These are phyloP conservation scores for Euphorbia tirucalli DNA, from an alignment of 345 rosid species.

Conservation along the genomic window DNA sequence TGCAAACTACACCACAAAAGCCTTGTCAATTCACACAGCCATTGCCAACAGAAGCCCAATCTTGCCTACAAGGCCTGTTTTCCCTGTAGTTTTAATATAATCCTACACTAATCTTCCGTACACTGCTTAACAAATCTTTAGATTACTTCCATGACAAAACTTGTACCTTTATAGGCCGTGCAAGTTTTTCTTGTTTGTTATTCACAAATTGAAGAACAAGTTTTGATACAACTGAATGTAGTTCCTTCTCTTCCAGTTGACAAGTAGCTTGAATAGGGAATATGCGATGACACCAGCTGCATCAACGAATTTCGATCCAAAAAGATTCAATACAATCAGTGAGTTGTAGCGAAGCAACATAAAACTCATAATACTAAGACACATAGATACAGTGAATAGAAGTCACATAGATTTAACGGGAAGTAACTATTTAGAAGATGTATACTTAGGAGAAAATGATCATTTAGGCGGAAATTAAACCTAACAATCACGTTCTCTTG, in stretches of 20 bases:
- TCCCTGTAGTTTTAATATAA: neutral
- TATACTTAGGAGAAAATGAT: neutral
- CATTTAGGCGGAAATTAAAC: no score
- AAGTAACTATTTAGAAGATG: neutral
- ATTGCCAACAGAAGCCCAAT: neutral
- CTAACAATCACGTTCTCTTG: neutral
- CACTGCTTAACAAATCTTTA: neutral
- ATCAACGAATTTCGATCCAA: constrained; percentile 26
- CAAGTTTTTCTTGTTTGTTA: constrained; percentile 43
- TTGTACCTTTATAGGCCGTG: constrained; percentile 63
- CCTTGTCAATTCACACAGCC: neutral
- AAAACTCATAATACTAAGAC: neutral
- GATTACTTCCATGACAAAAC: neutral
- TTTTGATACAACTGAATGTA: constrained; percentile 60
- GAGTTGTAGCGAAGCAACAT: neutral
- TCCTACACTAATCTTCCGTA: neutral
- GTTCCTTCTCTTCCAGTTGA: constrained; percentile 65
- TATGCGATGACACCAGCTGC: constrained; percentile 95
- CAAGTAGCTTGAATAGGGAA: constrained; percentile 93
- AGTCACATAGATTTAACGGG: neutral
- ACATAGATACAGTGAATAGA: no score
- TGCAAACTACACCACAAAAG: constrained; percentile 56
- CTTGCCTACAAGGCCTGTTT: neutral
- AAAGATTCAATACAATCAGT: neutral
- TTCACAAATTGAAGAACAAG: constrained; percentile 61